Evolutionary conservation across 2,329 filamentous ascomycete species (phyloP), one percentile per base, ranked within the genome.

Genomic region (Fonsecaea erecta): DNA sequence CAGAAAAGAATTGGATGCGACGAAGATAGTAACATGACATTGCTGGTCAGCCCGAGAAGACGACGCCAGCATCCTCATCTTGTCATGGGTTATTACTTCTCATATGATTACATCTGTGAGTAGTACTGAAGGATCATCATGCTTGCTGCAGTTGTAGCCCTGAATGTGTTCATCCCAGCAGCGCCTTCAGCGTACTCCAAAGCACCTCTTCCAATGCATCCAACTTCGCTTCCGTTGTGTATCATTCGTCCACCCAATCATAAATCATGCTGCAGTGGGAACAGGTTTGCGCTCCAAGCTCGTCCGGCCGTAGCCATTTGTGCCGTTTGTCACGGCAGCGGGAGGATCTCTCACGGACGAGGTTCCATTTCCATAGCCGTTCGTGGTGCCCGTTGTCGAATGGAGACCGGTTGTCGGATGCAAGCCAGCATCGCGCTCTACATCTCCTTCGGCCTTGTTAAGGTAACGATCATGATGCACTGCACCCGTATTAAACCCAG

Each of bases 401-500:
- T 63, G 40, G 2, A 65, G 63, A n/a, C 63, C n/a, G n/a, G 34
- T 34, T 35, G 28, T 54, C 12, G 21, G 32, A 30, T 63, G 40
- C 1, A 65, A 57, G 12, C 63, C 63, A 14, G 48, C 59, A n/a
- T 61, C 52, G 14, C 21, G 28, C 37, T 61, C 59, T 9, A 61
- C 32, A 61, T 61, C 59, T 12, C 34, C 51, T 9, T 54, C 59
- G 30, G 11, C 30, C 51, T 61, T 61, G 24, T 54, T 21, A 24
- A 54, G 2, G 40, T 53, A 53, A 12, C 46, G 57, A 35, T 61
- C 59, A 8, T 61, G 59, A 55, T 63, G 65, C 2, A 55, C 24
- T 28, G 68, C 63, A n/a, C 53, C 63, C 11, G 63, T 70, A 54
- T 70, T 67, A 63, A 71, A 71, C 6, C 70, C 68, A 30, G 62